These are phyloP conservation scores for Rhizopus microsporus DNA, from an alignment of 371 early-diverging fungal species.

Conservation along the genomic window DNA sequence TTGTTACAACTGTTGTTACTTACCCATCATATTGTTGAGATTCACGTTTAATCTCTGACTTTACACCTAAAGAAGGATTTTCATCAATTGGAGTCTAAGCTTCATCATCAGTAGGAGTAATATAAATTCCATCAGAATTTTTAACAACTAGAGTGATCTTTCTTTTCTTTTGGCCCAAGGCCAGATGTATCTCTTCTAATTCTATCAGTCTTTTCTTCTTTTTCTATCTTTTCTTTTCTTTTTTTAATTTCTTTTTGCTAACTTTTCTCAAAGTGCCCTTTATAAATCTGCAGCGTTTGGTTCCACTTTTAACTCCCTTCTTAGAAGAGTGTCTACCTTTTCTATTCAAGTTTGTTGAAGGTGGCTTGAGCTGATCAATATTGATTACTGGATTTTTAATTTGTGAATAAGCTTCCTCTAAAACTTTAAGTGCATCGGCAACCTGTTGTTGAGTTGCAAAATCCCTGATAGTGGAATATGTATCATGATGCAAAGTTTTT, in stretches of 20 bases:
- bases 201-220: conserved; percentile 1
- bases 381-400: conserved; percentile 6
- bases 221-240: conserved; percentile 1
- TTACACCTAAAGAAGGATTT: background rate
- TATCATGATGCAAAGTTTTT: conserved; percentile 1
- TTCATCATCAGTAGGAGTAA: background rate
- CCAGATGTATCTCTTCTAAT: background rate
- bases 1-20: too few relatives aligned
- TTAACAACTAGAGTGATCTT: background rate
- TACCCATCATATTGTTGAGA: too few relatives aligned
- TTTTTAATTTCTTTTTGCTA: background rate
- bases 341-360: conserved; percentile 7
- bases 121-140: background rate
- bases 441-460: conserved; percentile 8
- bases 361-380: conserved; percentile 1
- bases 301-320: conserved; percentile 4
- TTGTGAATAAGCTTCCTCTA: background rate
- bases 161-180: background rate
- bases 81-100: background rate
- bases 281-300: conserved; percentile 3
- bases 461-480: background rate
- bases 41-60: too few relatives aligned
- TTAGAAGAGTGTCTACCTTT: conserved; percentile 5
- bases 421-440: background rate
- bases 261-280: background rate